Conservation (phyloP, 176 grass and related monocot genomes). For the Oryza meridionalis region DNA sequence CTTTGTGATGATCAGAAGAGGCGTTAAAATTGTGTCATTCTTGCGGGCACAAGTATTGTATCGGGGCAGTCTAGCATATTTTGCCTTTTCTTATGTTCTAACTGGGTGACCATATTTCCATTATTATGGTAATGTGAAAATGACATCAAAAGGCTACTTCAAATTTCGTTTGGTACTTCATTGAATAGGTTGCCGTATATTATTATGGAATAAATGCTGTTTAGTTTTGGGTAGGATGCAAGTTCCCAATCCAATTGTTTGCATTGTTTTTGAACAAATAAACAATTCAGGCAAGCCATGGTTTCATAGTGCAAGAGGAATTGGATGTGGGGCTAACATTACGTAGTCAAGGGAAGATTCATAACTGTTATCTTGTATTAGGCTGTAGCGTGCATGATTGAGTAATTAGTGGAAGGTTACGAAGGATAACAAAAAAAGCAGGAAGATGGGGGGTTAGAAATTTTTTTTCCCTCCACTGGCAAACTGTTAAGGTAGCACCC, state of each 20-base stretch:
- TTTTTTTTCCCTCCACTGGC: background rate
- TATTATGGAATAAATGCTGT: background rate
- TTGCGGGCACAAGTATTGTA: background rate
- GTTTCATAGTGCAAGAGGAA: background rate
- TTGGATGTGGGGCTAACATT: background rate
- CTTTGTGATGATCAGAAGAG: background rate
- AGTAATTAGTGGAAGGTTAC: background rate
- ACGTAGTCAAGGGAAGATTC: background rate
- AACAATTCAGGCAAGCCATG: background rate
- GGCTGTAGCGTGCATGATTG: slow-evolving; percentile 1
- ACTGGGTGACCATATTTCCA: background rate
- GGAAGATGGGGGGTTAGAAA: background rate
- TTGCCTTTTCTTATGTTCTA: background rate
- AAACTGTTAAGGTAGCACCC: background rate
- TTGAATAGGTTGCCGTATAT: background rate
- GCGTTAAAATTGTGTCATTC: background rate
- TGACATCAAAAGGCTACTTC: background rate
- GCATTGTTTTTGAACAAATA: slow-evolving; percentile 1
- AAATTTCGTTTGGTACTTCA: background rate
- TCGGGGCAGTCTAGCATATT: background rate
- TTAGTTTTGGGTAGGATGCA: background rate
- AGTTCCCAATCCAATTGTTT: background rate
- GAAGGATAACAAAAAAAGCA: background rate
- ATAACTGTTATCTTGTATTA: background rate
- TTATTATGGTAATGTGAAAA: background rate